These are phyloP conservation scores for Hanseniaspora guilliermondii DNA, from an alignment of 805 yeast species.

Conservation along the genomic window DNA sequence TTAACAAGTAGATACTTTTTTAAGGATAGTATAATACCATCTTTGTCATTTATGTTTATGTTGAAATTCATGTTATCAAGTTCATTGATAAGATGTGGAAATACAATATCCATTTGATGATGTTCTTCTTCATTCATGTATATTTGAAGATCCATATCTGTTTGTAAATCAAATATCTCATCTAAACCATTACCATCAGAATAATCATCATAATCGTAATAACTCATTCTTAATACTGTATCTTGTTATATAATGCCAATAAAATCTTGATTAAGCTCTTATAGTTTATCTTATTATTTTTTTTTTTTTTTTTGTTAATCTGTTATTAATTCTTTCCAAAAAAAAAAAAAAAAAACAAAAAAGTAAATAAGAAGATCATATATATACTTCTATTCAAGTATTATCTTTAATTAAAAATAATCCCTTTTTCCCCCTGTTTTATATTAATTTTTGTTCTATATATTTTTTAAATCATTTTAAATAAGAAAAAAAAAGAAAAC, in stretches of 20 bases:
- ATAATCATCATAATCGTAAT: conserved; percentile 5
- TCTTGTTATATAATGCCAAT: background rate
- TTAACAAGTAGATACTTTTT: conserved; percentile 7
- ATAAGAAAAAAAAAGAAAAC: no score
- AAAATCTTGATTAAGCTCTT: no score
- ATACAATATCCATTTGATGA: background rate
- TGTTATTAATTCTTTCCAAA: no score
- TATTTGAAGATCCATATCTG: conserved; percentile 9
- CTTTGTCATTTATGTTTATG: background rate
- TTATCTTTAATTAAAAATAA: no score
- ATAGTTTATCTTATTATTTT: no score
- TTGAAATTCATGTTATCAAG: background rate
- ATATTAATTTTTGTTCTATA: no score
- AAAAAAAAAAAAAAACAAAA: no score
- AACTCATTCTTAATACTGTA: background rate
- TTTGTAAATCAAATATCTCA: background rate
- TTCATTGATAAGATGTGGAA: background rate
- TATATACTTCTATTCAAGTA: no score
- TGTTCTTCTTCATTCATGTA: conserved; percentile 7
- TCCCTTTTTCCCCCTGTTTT: no score
- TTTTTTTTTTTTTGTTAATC: no score
- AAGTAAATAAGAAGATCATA: no score
- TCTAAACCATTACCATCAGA: background rate
- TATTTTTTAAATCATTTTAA: no score
- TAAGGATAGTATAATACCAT: background rate